These are phyloP conservation scores for Chionographis japonica DNA, from an alignment of 106 monocot genomes.

Conservation along the genomic window DNA sequence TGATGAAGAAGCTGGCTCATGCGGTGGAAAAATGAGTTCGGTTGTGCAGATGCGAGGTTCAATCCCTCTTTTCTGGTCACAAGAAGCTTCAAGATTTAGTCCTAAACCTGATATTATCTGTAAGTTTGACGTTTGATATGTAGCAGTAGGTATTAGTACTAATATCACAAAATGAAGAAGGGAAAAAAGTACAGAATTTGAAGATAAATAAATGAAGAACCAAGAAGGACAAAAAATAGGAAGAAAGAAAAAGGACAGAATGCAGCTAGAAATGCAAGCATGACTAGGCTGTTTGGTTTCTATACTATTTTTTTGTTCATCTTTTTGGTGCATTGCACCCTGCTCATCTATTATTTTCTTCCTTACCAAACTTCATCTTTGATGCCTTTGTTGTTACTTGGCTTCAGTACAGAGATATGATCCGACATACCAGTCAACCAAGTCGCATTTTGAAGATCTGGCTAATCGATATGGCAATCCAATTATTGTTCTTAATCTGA, in stretches of 20 bases:
- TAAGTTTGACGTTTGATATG: conserved; percentile 21
- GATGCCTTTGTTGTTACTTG: conserved; percentile 15
- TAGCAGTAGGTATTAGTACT: background rate
- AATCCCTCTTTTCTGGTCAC: conserved; percentile 99
- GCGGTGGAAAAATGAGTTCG: conserved; percentile 87
- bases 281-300: no score
- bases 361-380: background rate
- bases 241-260: no score
- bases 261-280: no score
- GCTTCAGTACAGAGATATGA: conserved; percentile 94
- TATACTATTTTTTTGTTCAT: no score
- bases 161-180: no score
- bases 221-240: background rate
- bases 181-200: no score
- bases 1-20: conserved; percentile 84
- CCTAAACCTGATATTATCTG: conserved; percentile 99
- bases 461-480: conserved; percentile 88
- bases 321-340: background rate
- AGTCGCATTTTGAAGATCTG: conserved; percentile 93
- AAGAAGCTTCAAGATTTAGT: conserved; percentile 96
- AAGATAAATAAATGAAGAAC: no score
- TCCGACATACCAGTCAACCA: conserved; percentile 95
- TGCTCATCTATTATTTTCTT: background rate
- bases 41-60: conserved; percentile 97
- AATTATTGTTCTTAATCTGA: conserved; percentile 93